Evolutionary conservation across 1,284 basidiomycete species (phyloP).

Genomic region (Apiotrichum sp.): DNA sequence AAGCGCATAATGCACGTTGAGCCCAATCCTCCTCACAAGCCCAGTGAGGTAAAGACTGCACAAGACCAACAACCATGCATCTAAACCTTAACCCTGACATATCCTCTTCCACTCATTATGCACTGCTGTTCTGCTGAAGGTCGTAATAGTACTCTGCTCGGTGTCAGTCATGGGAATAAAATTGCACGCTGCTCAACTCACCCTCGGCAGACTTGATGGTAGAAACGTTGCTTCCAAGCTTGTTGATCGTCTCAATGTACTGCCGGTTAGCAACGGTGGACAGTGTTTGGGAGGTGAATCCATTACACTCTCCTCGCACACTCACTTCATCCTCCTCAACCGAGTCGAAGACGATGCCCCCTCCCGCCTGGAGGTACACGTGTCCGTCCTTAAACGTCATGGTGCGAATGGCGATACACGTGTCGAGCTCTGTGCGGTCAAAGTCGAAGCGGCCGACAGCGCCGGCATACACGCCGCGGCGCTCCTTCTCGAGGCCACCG

Average conservation of each 20-base stretch:
- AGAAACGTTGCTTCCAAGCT: not conserved
- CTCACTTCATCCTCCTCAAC: slow-evolving; percentile 81
- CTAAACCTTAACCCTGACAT: no score
- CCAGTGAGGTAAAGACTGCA: no score
- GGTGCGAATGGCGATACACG: slow-evolving; percentile 96
- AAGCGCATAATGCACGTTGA: no score
- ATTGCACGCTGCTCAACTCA: not conserved
- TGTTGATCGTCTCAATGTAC: slow-evolving; percentile 1
- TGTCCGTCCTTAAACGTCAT: slow-evolving; percentile 94
- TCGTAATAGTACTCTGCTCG: not conserved
- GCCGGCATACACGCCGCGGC: slow-evolving; percentile 91
- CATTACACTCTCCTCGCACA: no score
- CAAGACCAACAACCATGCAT: no score
- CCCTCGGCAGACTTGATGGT: not conserved
- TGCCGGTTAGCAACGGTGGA: no score
- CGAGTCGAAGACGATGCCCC: slow-evolving; percentile 96
- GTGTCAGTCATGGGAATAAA: not conserved
- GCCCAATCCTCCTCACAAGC: no score
- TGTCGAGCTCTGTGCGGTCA: slow-evolving; percentile 90
- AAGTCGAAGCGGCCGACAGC: slow-evolving; percentile 97
- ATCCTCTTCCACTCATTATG: no score
- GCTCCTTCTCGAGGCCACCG: slow-evolving; percentile 78
- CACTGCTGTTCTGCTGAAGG: not conserved
- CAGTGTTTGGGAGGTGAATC: no score
- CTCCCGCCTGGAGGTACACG: slow-evolving; percentile 85